Evolutionary conservation across 106 monocot species (phyloP).

Genomic region (Agapanthus africanus): DNA sequence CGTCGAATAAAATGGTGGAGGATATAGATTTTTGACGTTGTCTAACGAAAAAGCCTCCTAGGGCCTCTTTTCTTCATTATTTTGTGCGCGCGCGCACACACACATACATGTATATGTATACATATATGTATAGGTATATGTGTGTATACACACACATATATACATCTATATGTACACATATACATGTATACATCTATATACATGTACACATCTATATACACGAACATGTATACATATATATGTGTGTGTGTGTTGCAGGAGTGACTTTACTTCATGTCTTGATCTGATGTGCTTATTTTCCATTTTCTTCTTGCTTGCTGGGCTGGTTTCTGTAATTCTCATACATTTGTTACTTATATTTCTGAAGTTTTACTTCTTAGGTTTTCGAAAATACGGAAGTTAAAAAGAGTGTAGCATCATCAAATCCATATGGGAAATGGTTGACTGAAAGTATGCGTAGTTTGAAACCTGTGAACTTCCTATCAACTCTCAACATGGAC

Average conservation of each 20-base stretch:
- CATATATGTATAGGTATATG: too few species aligned
- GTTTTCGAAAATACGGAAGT: constrained; percentile 96
- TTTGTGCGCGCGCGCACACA: too few species aligned
- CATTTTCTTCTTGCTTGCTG: background rate
- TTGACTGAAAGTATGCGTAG: constrained; percentile 64
- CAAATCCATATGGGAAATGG: constrained; percentile 82
- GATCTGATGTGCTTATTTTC: background rate
- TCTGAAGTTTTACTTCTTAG: constrained; percentile 29
- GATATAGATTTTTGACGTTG: too few species aligned
- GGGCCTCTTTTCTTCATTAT: too few species aligned
- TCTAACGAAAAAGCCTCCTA: too few species aligned
- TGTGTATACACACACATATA: too few species aligned
- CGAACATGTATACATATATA: too few species aligned
- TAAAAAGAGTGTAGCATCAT: constrained; percentile 74
- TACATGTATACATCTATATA: too few species aligned
- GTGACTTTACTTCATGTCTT: background rate
- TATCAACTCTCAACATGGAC: constrained; percentile 65
- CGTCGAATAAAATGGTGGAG: too few species aligned
- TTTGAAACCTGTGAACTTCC: constrained; percentile 86
- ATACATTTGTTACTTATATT: background rate
- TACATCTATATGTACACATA: too few species aligned
- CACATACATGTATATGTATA: too few species aligned
- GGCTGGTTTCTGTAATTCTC: constrained; percentile 1
- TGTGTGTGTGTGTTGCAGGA: background rate
- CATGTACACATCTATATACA: too few species aligned